phyloP scores from a whole-genome alignment of 345 rosid species.

The Moricandia arvensis region DNA sequence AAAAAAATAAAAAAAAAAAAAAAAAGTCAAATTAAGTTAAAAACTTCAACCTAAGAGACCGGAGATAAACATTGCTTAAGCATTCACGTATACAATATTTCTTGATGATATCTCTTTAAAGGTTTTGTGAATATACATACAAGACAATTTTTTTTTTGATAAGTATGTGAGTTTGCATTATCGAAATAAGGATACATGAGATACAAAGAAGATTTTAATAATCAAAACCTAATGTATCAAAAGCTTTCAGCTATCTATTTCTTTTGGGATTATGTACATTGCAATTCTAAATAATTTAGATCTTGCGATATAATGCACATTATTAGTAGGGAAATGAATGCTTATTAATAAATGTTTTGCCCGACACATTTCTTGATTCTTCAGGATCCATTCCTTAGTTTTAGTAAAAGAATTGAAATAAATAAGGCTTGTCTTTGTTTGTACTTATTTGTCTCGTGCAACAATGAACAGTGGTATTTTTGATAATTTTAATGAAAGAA shows the following conservation, averaged over 20 bases:
- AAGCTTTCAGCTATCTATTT: too few relatives aligned
- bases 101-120: not conserved
- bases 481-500: conserved; percentile 4
- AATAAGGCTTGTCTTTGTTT: not conserved
- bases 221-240: too few relatives aligned
- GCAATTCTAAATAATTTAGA: not conserved
- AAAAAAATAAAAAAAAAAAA: too few relatives aligned
- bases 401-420: not conserved
- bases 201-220: too few relatives aligned
- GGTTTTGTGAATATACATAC: not conserved
- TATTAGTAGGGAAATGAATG: not conserved
- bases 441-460: conserved; percentile 38
- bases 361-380: conserved; percentile 35
- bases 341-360: conserved; percentile 22
- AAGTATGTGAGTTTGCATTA: too few relatives aligned
- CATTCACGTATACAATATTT: conserved; percentile 8
- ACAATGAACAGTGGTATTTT: conserved; percentile 26
- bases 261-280: not conserved
- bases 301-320: not conserved
- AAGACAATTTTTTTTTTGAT: not conserved
- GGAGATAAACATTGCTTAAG: too few relatives aligned
- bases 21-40: too few relatives aligned
- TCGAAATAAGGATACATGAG: too few relatives aligned
- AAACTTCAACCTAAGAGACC: too few relatives aligned
- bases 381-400: conserved; percentile 28